Evolutionary conservation across 148 eudicot species (phyloP), one percentile per base, ranked within the genome.

Genomic region (Agrostemma githago): DNA sequence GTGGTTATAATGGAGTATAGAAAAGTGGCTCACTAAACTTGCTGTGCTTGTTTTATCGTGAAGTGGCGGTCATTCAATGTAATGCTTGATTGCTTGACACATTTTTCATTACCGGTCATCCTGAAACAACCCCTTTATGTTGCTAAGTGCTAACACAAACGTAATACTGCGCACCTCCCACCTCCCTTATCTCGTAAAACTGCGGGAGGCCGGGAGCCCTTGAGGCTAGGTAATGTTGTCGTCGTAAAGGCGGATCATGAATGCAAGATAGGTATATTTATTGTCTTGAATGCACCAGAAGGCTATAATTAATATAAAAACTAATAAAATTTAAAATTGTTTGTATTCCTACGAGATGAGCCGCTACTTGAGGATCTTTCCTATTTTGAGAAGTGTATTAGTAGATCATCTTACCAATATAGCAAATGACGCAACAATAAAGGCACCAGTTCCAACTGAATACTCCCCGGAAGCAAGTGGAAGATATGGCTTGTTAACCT

Each of bases 401-500:
- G 51, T 21, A 37, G 51, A 73, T 19, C 15, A 67, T 15, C 67
- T 65, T 90, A 93, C 98, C 92, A 88, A 71, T 61, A 92, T 58
- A 70, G 91, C 97, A 84, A 88, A 92, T 71, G 96, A 88, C 58
- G 93, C 74, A 67, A 94, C 89, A 73, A 94, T 92, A 71, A 83
- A 66, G 70, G 85, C 75, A 61, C 92, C 98, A 65, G 89, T 90
- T 79, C 83, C 78, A 8, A 88, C 80, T 8, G 98, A 88, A 83
- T 86, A 94, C 80, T 94, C 98, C 53, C 98, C 98, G 15, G 98
- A 94, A 42, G 98, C 98, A 73, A 94, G 76, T 46, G 97, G 98
- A 84, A 94, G 97, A 82, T 94, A 92, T 56, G 98, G 98, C 85
- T 94, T 94, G 82, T 94, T 94, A 40, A 94, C 92, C 98, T 94